Evolutionary conservation across 2,329 filamentous ascomycete genomes (phyloP), one percentile per base, ranked within the genome.

Genomic region (Cladosporium sp.): DNA sequence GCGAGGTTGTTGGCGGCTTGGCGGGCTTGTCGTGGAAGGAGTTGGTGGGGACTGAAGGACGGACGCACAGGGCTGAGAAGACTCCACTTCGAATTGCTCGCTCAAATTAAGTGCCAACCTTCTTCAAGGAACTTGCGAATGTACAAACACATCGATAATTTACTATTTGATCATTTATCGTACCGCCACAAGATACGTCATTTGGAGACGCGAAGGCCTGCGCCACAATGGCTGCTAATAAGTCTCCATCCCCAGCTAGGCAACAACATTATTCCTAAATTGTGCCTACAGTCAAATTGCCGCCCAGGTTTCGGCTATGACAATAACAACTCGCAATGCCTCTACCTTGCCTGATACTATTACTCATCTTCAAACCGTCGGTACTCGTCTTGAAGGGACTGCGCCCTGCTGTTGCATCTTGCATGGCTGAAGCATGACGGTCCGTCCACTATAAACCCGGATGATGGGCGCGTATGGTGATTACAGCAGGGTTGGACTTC

Each of bases 11-110:
- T 39, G 36, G 56, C 36, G 28, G 59, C 30, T 53, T 53, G 59
- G 48, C 59, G 59, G 28, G 25, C 23, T 59, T 59, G 23, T 23
- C 48, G 46, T 30, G 51, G 51, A 54, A 54, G 51, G 51, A 54
- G 51, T 54, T 54, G 26, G 51, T 54, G 51, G 51, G 51, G 51
- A 54, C 5, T 28, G 26, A n/a, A 54, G 51, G 26, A 54, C 21
- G 51, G 26, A 54, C 21, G 51, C 51, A 30, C 51, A 30, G 18
- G 51, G 51, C 51, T 30, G 30, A 54, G 26, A 54, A 28, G 30
- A 54, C 51, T 54, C 51, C 51, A 54, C 51, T 32, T 32, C 8
- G 11, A 18, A 54, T 54, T 32, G 51, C 28, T 54, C 51, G n/a
- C 51, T 54, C 28, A 14, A 23, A 53, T 13, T 25, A 23, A 49